A percentile compares a stretch with the other conserved stretches of the same genome.
Evolutionary conservation across 768 basidiomycete species (phyloP).

Genomic region (Phylloporus sp.): DNA sequence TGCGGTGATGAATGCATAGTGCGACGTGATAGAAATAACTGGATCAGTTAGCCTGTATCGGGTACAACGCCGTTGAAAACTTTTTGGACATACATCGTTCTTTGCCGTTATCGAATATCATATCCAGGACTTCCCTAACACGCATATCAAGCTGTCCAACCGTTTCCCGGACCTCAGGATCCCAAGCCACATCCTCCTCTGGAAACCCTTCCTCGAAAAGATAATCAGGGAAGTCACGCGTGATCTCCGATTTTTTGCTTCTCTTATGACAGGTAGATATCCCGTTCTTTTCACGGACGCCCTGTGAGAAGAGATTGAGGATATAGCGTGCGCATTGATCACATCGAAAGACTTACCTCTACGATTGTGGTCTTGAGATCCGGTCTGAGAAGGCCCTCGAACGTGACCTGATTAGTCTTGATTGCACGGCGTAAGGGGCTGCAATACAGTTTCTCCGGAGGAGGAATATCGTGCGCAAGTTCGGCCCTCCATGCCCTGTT

Average conservation of each 20-base stretch:
- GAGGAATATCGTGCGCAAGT: conserved; percentile 36
- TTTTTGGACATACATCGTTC: conserved; percentile 42
- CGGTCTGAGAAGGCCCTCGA: conserved; percentile 38
- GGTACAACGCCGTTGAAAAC: too few relatives aligned
- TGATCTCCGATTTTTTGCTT: conserved; percentile 46
- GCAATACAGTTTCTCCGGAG: conserved; percentile 54
- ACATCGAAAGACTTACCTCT: conserved; percentile 41
- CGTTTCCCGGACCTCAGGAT: conserved; percentile 51
- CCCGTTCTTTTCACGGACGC: conserved; percentile 63
- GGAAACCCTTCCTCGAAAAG: conserved; percentile 53
- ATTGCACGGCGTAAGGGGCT: conserved; percentile 64
- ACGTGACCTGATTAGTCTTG: conserved; percentile 52
- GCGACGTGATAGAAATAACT: conserved; percentile 69
- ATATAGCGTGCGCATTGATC: background rate
- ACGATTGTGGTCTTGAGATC: conserved; percentile 41
- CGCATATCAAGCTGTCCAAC: conserved; percentile 42
- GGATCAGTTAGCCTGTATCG: too few relatives aligned
- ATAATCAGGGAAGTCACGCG: conserved; percentile 45
- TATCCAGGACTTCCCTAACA: conserved; percentile 49
- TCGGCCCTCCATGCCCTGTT: conserved; percentile 49
- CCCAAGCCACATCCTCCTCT: conserved; percentile 65
- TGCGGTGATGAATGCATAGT: conserved; percentile 58
- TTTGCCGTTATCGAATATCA: conserved; percentile 42
- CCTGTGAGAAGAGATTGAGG: conserved; percentile 34
- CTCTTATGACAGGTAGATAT: conserved; percentile 73